phyloP scores from a whole-genome alignment of 108 stramenopile species.

The Pelagomonas calceolata region DNA sequence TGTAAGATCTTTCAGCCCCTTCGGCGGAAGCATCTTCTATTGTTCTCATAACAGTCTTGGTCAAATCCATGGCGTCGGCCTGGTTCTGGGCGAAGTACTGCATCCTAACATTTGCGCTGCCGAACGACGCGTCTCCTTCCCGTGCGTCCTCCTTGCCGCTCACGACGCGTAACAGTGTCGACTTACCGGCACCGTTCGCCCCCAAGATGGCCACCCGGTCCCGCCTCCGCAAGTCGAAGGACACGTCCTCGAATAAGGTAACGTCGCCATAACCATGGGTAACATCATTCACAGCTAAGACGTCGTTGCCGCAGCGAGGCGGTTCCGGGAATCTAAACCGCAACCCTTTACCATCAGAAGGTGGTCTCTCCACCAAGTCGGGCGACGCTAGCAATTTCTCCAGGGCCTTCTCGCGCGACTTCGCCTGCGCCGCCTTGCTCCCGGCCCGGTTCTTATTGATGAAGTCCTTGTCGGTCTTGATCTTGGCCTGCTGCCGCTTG shows the following conservation, averaged over 20 bases:
- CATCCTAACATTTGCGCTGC: slow-evolving; percentile 62
- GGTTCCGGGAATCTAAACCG: slow-evolving; percentile 87
- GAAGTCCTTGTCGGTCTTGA: slow-evolving; percentile 80
- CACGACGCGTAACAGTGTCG: slow-evolving; percentile 68
- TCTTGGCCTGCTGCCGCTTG: slow-evolving; percentile 84
- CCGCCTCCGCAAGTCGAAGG: slow-evolving; percentile 66
- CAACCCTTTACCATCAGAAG: slow-evolving; percentile 75
- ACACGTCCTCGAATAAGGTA: slow-evolving; percentile 66
- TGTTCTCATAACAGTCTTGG: slow-evolving; percentile 72
- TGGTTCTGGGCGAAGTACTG: slow-evolving; percentile 91
- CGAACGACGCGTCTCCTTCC: slow-evolving; percentile 51
- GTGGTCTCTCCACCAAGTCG: slow-evolving; percentile 85
- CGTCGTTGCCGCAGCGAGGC: slow-evolving; percentile 73
- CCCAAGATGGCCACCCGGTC: slow-evolving; percentile 88
- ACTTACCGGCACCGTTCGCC: slow-evolving; percentile 68
- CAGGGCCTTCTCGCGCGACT: slow-evolving; percentile 27
- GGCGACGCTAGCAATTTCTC: slow-evolving; percentile 23
- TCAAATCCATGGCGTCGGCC: slow-evolving; percentile 76
- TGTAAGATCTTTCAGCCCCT: slow-evolving; percentile 42
- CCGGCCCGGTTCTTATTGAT: slow-evolving; percentile 53
- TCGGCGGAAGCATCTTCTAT: slow-evolving; percentile 64
- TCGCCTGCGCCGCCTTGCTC: slow-evolving; percentile 28
- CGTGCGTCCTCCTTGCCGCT: slow-evolving; percentile 64
- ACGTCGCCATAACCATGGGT: slow-evolving; percentile 69
- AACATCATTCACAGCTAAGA: slow-evolving; percentile 59